These are phyloP conservation scores for Capronia americana DNA, from an alignment of 2,329 filamentous ascomycete genomes.

Conservation along the genomic window DNA sequence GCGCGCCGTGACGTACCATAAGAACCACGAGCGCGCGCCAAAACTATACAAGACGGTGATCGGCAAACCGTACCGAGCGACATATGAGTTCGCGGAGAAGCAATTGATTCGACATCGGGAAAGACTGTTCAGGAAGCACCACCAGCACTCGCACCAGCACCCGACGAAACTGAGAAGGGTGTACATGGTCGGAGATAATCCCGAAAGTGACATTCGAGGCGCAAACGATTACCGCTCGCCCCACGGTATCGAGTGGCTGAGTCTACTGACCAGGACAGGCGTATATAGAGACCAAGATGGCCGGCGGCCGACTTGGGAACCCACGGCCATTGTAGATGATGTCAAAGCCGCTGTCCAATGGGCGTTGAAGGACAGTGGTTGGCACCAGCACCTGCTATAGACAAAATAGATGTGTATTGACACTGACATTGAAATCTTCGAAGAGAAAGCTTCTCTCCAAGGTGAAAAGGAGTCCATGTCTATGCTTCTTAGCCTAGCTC, in stretches of 20 bases:
- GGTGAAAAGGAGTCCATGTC: neutral
- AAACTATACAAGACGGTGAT: constrained; percentile 59
- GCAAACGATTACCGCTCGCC: constrained; percentile 76
- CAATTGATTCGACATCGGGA: constrained; percentile 68
- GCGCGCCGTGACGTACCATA: constrained; percentile 67
- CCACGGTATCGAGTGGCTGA: constrained; percentile 71
- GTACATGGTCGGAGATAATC: constrained; percentile 94
- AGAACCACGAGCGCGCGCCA: constrained; percentile 17
- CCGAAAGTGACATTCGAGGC: constrained; percentile 86
- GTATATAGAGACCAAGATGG: constrained; percentile 68
- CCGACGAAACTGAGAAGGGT: constrained; percentile 68
- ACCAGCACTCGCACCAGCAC: neutral
- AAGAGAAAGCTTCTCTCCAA: neutral
- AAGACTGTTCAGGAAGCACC: constrained; percentile 49
- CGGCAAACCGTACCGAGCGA: constrained; percentile 79
- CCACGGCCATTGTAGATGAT: constrained; percentile 72
- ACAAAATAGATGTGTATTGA: constrained; percentile 9
- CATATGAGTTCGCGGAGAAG: constrained; percentile 84
- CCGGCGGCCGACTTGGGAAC: constrained; percentile 63
- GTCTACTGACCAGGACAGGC: constrained; percentile 63
- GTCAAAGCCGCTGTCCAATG: constrained; percentile 79
- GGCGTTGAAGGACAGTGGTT: constrained; percentile 67
- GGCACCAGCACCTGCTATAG: constrained; percentile 38
- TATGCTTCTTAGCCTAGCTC: neutral
- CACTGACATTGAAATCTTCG: neutral